Conservation (phyloP, 2,329 filamentous ascomycete genomes). For the Fusarium verrucosum region DNA sequence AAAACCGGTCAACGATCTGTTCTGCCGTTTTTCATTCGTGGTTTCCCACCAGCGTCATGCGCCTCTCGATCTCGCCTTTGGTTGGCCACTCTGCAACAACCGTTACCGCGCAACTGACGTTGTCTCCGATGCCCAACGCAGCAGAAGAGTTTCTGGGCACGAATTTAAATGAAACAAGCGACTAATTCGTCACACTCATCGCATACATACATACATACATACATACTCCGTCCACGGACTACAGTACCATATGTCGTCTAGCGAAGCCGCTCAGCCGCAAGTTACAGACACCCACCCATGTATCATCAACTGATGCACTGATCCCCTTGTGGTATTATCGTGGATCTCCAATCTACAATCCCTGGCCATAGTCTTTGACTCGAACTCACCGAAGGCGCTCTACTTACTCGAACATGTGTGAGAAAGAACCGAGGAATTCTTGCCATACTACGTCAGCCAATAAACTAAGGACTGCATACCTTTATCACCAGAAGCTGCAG, state of each 20-base stretch:
- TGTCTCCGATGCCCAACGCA: constrained; percentile 5
- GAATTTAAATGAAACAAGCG: constrained; percentile 24
- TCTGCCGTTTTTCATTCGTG: constrained; percentile 1
- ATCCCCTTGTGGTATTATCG: constrained; percentile 17
- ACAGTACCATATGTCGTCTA: not conserved
- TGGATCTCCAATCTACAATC: constrained; percentile 23
- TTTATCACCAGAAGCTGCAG: not conserved
- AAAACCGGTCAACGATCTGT: not conserved
- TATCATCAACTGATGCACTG: constrained; percentile 34
- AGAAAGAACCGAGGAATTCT: not conserved
- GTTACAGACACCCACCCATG: not conserved
- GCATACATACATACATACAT: too few species aligned
- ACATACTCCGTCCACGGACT: not conserved
- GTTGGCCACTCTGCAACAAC: constrained; percentile 8
- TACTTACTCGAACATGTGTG: not conserved
- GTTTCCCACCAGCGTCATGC: constrained; percentile 4
- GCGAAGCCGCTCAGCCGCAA: constrained; percentile 28
- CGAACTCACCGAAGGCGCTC: not conserved
- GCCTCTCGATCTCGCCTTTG: constrained; percentile 1
- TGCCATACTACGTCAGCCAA: not conserved
- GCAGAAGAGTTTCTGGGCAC: constrained; percentile 3
- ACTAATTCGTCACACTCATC: constrained; percentile 37
- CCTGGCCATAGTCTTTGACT: not conserved
- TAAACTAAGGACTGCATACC: not conserved
- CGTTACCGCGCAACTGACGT: constrained; percentile 15